Base-by-base conservation (phyloP, 2,329 filamentous ascomycete genomes). In the Dothidotthia symphoricarpi region DNA sequence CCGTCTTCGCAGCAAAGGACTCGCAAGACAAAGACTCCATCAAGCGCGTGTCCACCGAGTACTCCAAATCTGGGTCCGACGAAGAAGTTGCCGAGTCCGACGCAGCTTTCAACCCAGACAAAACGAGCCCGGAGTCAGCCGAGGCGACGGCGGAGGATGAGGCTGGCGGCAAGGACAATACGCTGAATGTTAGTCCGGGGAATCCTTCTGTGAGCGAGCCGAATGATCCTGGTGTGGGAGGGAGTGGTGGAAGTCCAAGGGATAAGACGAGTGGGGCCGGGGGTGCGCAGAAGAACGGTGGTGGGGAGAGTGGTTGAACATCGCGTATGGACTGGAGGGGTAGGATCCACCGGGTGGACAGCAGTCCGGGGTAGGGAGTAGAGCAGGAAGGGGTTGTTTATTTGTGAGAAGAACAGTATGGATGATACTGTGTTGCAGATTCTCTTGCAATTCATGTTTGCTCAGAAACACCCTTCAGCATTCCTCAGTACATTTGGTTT, bases 71-170 rank as follows among this genome's bases (percentile, higher is more conserved):
- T 33, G 85, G 80, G 3, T 79, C 78, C 0, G 86, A 82, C 49
- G 70, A 82, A 28, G 68, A 70, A 10, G 75, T 82, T 0, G 70
- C 75, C 19, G 70, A 77, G 39, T 62, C 71, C 3, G 73, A 82
- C 28, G 76, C 82, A 0, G 83, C 88, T 1, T 94, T 86, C 66
- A 76, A 88, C 59, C 80, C 82, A 0, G 67, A 73, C 38, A 79
- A 78, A 61, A 90, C 85, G 16, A 69, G 74, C 14, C 88, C 88
- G 0, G 82, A 88, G 59, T 57, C 67, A 15, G 78, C 81, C 66
- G 76, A 70, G 51, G 59, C 44, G 12, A 61, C 51, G 4, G 68
- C 67, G 2, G 64, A 60, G 31, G 35, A 52, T 15, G 69, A 71
- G 49, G 53, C 54, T 15, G 60, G 59, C 28, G 51, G 52, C 10